These are phyloP conservation scores for Poa annua DNA, from an alignment of 176 grass and related monocot genomes.

Conservation along the genomic window DNA sequence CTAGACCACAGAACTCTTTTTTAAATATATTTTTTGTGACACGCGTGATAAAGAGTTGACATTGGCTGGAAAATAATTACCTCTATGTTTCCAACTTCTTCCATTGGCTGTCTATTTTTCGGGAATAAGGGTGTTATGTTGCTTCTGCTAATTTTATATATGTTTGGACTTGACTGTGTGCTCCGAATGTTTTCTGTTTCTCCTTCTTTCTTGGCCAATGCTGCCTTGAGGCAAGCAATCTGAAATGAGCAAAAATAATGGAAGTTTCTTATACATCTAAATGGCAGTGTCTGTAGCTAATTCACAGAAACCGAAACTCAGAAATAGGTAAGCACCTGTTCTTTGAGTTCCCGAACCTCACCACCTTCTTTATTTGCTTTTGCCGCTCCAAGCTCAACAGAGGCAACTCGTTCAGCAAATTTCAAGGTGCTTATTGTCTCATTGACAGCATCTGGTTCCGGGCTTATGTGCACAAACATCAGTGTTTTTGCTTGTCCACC, in stretches of 20 bases:
- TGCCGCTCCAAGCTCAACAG: slow-evolving; percentile 77
- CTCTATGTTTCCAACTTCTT: slow-evolving; percentile 90
- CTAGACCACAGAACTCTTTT: neutral
- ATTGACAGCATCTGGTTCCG: slow-evolving; percentile 62
- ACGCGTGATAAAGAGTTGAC: slow-evolving; percentile 12
- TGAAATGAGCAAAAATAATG: slow-evolving; percentile 31
- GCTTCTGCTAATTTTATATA: slow-evolving; percentile 53
- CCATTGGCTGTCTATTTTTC: slow-evolving; percentile 79
- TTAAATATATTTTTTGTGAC: too few species aligned
- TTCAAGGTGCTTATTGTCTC: slow-evolving; percentile 89
- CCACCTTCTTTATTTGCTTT: slow-evolving; percentile 71
- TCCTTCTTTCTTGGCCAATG: slow-evolving; percentile 66
- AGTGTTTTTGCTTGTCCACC: slow-evolving; percentile 96
- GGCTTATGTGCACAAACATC: slow-evolving; percentile 96
- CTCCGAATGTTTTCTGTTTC: slow-evolving; percentile 52
- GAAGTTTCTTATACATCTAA: slow-evolving; percentile 32
- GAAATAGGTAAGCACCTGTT: slow-evolving; percentile 58
- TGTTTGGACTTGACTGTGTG: slow-evolving; percentile 60
- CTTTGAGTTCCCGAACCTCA: slow-evolving; percentile 79
- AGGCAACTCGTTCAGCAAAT: slow-evolving; percentile 87
- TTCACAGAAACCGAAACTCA: slow-evolving; percentile 5
- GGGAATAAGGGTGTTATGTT: slow-evolving; percentile 39
- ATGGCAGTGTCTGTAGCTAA: neutral
- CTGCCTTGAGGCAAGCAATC: slow-evolving; percentile 79
- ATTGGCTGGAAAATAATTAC: slow-evolving; percentile 41